Base-by-base conservation (phyloP, 2,329 filamentous ascomycete genomes). In the Penicillium sp. region DNA sequence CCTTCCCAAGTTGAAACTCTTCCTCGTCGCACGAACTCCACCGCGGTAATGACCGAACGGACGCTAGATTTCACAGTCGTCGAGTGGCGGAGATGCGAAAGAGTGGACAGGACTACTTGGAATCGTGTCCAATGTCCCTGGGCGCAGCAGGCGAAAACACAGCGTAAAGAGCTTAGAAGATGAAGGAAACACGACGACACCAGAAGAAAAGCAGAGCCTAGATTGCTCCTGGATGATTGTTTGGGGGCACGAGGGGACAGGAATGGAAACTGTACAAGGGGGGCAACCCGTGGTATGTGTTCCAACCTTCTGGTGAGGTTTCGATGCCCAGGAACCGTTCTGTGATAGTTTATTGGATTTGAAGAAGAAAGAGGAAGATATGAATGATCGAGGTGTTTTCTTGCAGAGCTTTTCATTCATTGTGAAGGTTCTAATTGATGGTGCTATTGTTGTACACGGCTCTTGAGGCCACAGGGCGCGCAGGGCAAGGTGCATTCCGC, bases 61-160 rank as follows among this genome's bases (percentile, higher is more conserved):
- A 23, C 12, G 33, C 31, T 38, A 31, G 13, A 6, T 33, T 39
- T 48, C 45, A 56, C 55, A 50, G 57, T 52, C 45, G 56, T 54
- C 29, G 10, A 59, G 54, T 52, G 50, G 52, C 24, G 10, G 47
- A 47, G 33, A 49, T 45, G 45, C 47, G 53, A 65, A 64, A 55
- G 62, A 64, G 61, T 54, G 58, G 57, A 63, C 61, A 61, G 61
- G 54, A 57, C 53, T 49, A 55, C 44, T 63, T 58, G 61, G 56
- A 39, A 60, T 49, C 23, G 38, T 51, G 60, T 62, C 69, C 95
- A 91, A 90, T 91, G 74, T 62, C 59, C 61, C 55, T 47, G 51
- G 52, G 45, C 45, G 45, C 43, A 49, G 46, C 42, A 53, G 47
- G 41, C 45, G 48, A 42, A 51, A 42, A 54, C 38, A 52, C 38